Evolutionary conservation across 2,329 filamentous ascomycete species (phyloP), one percentile per base, ranked within the genome.

Genomic region (Biscogniauxia marginata): DNA sequence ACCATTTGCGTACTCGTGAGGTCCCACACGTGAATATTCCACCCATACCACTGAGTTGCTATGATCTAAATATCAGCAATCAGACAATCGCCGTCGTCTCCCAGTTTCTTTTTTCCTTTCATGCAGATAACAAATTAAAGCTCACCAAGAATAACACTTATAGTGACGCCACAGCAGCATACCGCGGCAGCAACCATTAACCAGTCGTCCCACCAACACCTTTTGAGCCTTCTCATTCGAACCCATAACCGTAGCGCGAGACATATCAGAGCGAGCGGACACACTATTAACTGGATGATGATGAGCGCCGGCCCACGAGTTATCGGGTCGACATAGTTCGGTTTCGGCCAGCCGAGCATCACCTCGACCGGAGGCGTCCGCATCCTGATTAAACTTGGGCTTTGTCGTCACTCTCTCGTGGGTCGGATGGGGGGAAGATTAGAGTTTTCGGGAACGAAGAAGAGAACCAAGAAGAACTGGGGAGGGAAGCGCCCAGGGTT

Each of bases 11-110:
- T 46, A 0, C 53, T 44, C 8, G 55, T 67, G 4, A 75, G 53
- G 55, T 77, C 73, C 72, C 72, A 75, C 5, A 73, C 63, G 48
- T 76, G 73, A 1, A 72, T 64, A 50, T 71, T 69, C 72, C 73
- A 75, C 21, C 74, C 74, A 48, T 71, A 75, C 7, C 67, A 46
- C 46, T 69, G 63, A 6, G 66, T 68, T 9, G 74, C 71, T 52
- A 19, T 25, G 20, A n/a, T 16, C 11, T n/a, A n/a, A n/a, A n/a
- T n/a, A n/a, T n/a, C 16, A 25, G 4, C 47, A 47, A 6, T 34
- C 13, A 21, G 22, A 24, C 7, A 44, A 8, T 49, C 4, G 22
- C 39, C 18, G 34, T 30, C 25, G 13, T n/a, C 9, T 25, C 16
- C 3, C 11, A 4, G 6, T 21, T 46, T 19, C n/a, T n/a, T n/a